Evolutionary conservation across 1,139 yeast species (phyloP).

Genomic region (Blastobotrys persicus): DNA sequence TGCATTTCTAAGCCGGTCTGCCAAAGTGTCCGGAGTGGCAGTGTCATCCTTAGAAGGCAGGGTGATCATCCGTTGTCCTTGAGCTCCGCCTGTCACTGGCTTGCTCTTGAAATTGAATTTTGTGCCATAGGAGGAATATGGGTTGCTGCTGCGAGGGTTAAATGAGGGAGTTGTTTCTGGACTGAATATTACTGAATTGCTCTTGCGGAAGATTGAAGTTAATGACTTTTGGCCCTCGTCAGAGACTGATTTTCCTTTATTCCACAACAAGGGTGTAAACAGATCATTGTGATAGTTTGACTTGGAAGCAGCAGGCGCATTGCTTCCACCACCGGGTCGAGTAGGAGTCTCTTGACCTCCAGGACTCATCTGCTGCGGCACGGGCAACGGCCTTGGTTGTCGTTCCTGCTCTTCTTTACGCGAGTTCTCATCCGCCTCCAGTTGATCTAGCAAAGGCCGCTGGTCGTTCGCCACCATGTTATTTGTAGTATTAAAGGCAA

Average conservation of each 20-base stretch:
- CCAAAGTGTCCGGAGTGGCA: slow-evolving; percentile 10
- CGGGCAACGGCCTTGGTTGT: neutral
- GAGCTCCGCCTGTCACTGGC: neutral
- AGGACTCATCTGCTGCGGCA: too few relatives aligned
- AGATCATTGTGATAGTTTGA: too few relatives aligned
- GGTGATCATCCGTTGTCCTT: neutral
- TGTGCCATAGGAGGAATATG: slow-evolving; percentile 13
- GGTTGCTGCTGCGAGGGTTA: neutral
- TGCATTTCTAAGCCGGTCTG: slow-evolving; percentile 18
- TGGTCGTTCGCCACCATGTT: neutral
- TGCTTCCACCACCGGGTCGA: neutral
- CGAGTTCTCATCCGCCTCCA: neutral
- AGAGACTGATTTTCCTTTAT: too few relatives aligned
- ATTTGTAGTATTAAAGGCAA: neutral
- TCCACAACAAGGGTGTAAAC: slow-evolving; percentile 3
- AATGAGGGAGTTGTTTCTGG: slow-evolving; percentile 11
- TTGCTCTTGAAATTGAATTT: slow-evolving; percentile 10
- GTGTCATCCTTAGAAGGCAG: neutral
- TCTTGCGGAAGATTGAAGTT: slow-evolving; percentile 1
- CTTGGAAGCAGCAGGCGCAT: too few relatives aligned
- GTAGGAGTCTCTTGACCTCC: slow-evolving; percentile 10
- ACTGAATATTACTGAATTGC: slow-evolving; percentile 3
- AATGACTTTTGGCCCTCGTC: neutral
- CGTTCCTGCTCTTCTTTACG: neutral
- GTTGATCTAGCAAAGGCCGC: neutral